Conservation (phyloP, 2,329 filamentous ascomycete genomes). For the Pseudogymnoascus sp. region DNA sequence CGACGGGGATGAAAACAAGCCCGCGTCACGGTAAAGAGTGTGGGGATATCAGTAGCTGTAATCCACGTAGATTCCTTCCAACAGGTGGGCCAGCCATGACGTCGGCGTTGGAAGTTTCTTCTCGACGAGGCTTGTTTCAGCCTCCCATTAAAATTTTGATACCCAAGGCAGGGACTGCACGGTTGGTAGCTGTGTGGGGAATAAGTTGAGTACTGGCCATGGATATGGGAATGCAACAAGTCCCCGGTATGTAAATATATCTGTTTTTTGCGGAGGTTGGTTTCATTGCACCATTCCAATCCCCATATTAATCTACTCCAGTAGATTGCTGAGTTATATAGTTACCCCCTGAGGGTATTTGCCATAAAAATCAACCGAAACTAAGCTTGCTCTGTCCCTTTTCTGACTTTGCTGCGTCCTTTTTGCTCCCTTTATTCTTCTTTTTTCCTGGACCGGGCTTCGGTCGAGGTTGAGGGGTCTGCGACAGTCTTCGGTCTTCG, state of each 20-base stretch:
- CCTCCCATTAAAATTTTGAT: not conserved
- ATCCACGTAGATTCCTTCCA: not conserved
- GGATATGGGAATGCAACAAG: not conserved
- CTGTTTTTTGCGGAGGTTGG: not conserved
- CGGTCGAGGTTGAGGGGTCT: slow-evolving; percentile 21
- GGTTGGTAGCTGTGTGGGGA: not conserved
- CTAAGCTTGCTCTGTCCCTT: slow-evolving; percentile 55
- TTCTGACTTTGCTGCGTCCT: not conserved
- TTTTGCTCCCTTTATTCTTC: not conserved
- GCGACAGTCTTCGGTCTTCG: slow-evolving; percentile 22
- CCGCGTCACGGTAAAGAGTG: not conserved
- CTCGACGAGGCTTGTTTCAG: not conserved
- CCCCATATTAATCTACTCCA: not conserved
- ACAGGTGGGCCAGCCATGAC: not conserved
- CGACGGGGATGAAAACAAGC: not conserved
- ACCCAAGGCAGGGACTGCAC: not conserved
- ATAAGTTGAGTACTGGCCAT: not conserved
- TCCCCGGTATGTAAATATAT: not conserved
- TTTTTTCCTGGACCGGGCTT: slow-evolving; percentile 1
- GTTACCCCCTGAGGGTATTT: not conserved
- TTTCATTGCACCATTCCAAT: not conserved
- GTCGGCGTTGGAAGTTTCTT: not conserved
- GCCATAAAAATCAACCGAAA: slow-evolving; percentile 40
- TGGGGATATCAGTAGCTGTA: not conserved
- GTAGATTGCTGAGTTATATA: not conserved